phyloP scores from a whole-genome alignment of 2,329 filamentous ascomycete genomes.

The Pestalotiopsis sp. region DNA sequence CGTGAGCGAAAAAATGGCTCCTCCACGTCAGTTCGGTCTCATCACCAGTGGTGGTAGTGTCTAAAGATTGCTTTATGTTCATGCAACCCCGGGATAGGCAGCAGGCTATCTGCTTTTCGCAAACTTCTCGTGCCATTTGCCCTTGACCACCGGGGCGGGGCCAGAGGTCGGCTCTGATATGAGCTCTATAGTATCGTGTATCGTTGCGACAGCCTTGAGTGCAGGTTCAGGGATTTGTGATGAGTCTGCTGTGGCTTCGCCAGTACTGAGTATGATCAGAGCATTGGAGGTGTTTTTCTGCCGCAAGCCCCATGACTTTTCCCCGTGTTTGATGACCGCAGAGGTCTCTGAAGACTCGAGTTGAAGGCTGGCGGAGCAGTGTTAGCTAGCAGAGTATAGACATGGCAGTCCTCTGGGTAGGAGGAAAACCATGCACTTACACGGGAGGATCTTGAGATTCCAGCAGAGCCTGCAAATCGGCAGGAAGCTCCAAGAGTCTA shows the following conservation, averaged over 20 bases:
- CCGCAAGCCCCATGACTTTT: conserved; percentile 59
- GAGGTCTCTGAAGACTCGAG: conserved; percentile 53
- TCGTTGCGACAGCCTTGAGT: conserved; percentile 54
- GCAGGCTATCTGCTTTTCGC: conserved; percentile 44
- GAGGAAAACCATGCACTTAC: conserved; percentile 39
- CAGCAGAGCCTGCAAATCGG: conserved; percentile 58
- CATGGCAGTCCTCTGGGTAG: conserved; percentile 19
- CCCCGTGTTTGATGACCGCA: conserved; percentile 55
- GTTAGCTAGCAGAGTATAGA: conserved; percentile 1
- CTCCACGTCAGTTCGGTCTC: too few species aligned
- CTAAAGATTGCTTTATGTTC: too few species aligned
- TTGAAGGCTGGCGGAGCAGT: conserved; percentile 42
- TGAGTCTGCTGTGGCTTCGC: conserved; percentile 17
- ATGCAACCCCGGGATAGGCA: too few species aligned
- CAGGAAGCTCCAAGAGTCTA: conserved; percentile 64
- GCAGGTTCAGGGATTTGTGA: conserved; percentile 34
- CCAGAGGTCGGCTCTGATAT: conserved; percentile 43
- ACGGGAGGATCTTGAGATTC: conserved; percentile 56
- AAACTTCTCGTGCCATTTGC: conserved; percentile 66
- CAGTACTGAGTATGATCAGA: conserved; percentile 56
- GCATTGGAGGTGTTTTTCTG: conserved; percentile 72
- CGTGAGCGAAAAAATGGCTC: too few species aligned
- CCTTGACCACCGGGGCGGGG: conserved; percentile 38
- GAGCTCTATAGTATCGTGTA: conserved; percentile 67
- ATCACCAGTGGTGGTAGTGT: too few species aligned